These are phyloP conservation scores for Cladophialophora carrionii DNA, from an alignment of 2,329 filamentous ascomycete species.

Conservation along the genomic window DNA sequence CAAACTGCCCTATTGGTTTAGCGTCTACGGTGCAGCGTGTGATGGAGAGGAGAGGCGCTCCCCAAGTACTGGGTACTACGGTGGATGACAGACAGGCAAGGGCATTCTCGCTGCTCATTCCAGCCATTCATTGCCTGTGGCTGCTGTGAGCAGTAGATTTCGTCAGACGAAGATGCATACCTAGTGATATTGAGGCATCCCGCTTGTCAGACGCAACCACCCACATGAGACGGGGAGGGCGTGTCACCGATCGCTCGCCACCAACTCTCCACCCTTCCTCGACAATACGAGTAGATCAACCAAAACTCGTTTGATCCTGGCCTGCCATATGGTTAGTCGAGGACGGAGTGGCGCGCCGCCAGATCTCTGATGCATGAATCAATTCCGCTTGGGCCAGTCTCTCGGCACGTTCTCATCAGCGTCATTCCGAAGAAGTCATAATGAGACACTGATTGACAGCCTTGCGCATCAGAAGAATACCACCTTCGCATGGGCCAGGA, in stretches of 20 bases:
- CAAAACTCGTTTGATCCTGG: background rate
- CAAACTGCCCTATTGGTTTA: background rate
- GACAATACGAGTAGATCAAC: background rate
- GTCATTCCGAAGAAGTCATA: conserved; percentile 67
- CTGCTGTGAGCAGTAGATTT: too few species aligned
- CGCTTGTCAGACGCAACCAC: background rate
- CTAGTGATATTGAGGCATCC: background rate
- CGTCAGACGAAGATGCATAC: too few species aligned
- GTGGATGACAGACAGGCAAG: background rate
- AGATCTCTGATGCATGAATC: conserved; percentile 35
- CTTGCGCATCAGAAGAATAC: conserved; percentile 69
- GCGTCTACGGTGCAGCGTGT: background rate
- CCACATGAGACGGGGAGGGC: background rate
- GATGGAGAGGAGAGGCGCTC: background rate
- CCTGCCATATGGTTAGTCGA: background rate
- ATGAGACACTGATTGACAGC: conserved; percentile 67
- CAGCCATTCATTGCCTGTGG: too few species aligned
- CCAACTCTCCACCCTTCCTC: background rate
- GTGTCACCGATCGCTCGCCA: background rate
- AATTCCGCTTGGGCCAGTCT: conserved; percentile 32
- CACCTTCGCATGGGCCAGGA: conserved; percentile 48
- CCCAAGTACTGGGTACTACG: background rate
- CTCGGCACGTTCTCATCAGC: conserved; percentile 67
- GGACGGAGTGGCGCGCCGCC: background rate
- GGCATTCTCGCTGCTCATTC: too few species aligned